Base-by-base conservation (phyloP, 2,329 filamentous ascomycete species). In the Dactylellina sp. region DNA sequence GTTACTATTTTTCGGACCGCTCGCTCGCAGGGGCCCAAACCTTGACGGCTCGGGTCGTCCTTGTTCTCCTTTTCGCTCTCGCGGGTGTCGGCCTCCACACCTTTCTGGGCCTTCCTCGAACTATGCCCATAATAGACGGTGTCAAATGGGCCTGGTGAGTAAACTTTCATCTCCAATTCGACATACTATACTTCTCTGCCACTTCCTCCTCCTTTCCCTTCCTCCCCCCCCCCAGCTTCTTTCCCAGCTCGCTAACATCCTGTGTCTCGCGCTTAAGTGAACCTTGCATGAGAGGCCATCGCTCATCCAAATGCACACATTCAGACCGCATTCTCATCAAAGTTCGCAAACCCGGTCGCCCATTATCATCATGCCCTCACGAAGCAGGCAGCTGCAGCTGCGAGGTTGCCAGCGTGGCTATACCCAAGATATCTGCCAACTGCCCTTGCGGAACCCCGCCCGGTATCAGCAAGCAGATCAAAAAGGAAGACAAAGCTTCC, bases 261-360 rank as follows among this genome's bases (percentile, higher is more conserved):
- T 46, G 32, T 46, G 37, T 14, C 20, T 40, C 20, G 14, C 28
- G 20, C 22, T 18, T 37, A n/a, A 84, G 83, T 71, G 83, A 84
- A 75, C 83, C 83, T 76, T 84, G 83, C 72, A 83, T 84, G 76
- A 82, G 83, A 62, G 83, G 83, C 16, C 83, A 84, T 77, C 81
- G 83, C 59, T 84, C 83, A 20, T 84, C 83, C 66, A 84, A 84
- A 82, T 84, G 83, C 53, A 81, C 81, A 63, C 83, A 84, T 76
- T 82, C 81, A 59, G 83, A 84, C 72, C 80, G 83, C 71, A 79
- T 84, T 39, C 84, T 84, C 81, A 82, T 84, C 77, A 83, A 83
- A 77, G 83, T 84, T 20, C 82, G 82, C 25, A 84, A 83, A 64
- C 83, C 83, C 18, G 83, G 83, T 11, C 80, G 83, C 16, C 83